phyloP scores from a whole-genome alignment of 257 asterid species.

The Henckelia pumila region DNA sequence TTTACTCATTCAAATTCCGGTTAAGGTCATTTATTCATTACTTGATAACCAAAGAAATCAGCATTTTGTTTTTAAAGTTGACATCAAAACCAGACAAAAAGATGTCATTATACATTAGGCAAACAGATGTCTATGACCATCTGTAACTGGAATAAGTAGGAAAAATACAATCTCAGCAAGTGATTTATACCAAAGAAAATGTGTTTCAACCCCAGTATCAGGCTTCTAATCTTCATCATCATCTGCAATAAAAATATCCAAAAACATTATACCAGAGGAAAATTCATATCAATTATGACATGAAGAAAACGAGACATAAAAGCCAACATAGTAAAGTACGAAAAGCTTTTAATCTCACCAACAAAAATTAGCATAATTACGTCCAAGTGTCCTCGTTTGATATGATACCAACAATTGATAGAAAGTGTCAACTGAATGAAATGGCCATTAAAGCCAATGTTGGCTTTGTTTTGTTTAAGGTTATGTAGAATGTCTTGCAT shows the following conservation, averaged over 20 bases:
- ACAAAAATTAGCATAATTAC: neutral
- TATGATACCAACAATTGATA: neutral
- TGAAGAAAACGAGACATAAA: neutral
- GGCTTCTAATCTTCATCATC: conserved; percentile 58
- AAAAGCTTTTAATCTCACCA: neutral
- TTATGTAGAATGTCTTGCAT: neutral
- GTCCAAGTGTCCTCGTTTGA: neutral
- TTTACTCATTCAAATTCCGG: neutral
- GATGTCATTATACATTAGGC: conserved; percentile 15
- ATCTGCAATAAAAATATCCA: conserved; percentile 43
- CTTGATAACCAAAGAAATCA: neutral
- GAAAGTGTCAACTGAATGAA: no score
- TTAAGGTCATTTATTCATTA: neutral
- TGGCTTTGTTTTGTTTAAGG: neutral
- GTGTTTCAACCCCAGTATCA: conserved; percentile 13
- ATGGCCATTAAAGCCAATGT: neutral
- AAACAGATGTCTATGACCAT: conserved; percentile 27
- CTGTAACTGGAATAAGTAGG: conserved; percentile 19
- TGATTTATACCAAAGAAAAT: conserved; percentile 7
- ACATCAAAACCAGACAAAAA: neutral
- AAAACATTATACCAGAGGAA: neutral
- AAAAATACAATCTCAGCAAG: neutral
- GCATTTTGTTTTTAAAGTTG: neutral
- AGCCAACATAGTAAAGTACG: neutral
- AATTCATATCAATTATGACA: conserved; percentile 6